Evolutionary conservation across 2,329 filamentous ascomycete species (phyloP).

Genomic region (Penicillium sumatraense): DNA sequence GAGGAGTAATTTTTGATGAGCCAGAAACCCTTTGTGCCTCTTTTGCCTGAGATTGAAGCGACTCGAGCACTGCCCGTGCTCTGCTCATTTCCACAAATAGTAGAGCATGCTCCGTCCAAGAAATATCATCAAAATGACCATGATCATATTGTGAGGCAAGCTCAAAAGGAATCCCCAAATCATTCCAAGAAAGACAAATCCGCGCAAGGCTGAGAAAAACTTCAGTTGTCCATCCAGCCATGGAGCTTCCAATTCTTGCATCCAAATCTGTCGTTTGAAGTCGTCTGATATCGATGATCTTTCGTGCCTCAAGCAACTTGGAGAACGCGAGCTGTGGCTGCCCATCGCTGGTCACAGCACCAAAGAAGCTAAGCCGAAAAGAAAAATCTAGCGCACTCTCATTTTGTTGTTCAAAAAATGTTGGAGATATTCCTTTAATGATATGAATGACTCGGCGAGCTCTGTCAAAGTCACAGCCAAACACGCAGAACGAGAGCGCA

Average conservation of each 20-base stretch:
- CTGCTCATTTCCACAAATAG: conserved; percentile 28
- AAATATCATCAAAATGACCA: conserved; percentile 19
- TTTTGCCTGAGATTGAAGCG: conserved; percentile 17
- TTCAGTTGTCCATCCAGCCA: conserved; percentile 12
- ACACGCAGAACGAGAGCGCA: conserved; percentile 18
- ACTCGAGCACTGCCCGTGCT: conserved; percentile 27
- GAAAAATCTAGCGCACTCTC: conserved; percentile 18
- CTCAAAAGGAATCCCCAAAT: conserved; percentile 1
- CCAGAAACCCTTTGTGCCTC: neutral
- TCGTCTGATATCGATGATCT: conserved; percentile 19
- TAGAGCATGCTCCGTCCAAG: conserved; percentile 29
- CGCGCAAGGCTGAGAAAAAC: conserved; percentile 24
- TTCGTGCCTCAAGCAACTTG: conserved; percentile 22
- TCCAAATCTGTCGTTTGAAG: conserved; percentile 25
- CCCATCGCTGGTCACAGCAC: conserved; percentile 17
- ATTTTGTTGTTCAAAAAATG: conserved; percentile 15
- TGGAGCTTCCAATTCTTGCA: conserved; percentile 21
- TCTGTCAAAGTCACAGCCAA: conserved; percentile 17
- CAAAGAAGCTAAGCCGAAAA: conserved; percentile 17
- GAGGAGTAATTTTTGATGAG: neutral
- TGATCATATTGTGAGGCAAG: conserved; percentile 17
- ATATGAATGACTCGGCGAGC: conserved; percentile 16
- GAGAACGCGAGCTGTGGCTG: conserved; percentile 18
- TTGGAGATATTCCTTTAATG: conserved; percentile 15
- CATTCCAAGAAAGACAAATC: conserved; percentile 14